phyloP scores from a whole-genome alignment of 2,329 filamentous ascomycete species.

The Lasiodiplodia theobromae region DNA sequence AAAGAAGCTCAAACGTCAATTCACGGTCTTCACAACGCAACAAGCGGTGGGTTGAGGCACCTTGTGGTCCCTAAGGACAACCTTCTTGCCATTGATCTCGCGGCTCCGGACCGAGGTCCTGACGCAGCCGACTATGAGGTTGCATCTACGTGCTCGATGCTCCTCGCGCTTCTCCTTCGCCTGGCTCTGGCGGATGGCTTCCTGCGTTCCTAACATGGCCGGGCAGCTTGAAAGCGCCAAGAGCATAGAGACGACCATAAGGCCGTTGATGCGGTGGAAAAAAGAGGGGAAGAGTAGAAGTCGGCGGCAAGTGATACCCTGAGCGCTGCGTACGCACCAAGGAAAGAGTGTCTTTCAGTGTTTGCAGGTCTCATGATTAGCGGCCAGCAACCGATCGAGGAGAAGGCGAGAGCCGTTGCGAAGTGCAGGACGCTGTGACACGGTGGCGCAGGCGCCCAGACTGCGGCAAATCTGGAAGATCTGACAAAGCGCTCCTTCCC shows the following conservation, averaged over 20 bases:
- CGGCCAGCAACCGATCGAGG: background rate
- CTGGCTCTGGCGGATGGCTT: constrained; percentile 60
- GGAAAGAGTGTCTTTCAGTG: constrained; percentile 1
- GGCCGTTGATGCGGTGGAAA: constrained; percentile 12
- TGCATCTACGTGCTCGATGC: constrained; percentile 58
- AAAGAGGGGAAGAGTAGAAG: constrained; percentile 1
- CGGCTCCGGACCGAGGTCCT: constrained; percentile 52
- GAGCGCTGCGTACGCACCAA: constrained; percentile 8
- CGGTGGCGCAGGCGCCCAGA: background rate
- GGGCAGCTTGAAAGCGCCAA: constrained; percentile 53
- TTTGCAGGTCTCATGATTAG: constrained; percentile 15
- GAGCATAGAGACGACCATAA: constrained; percentile 54
- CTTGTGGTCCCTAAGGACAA: constrained; percentile 53
- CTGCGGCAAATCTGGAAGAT: constrained; percentile 8
- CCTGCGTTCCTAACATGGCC: constrained; percentile 56
- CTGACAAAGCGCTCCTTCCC: background rate
- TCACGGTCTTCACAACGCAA: background rate
- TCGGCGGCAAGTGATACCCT: constrained; percentile 7
- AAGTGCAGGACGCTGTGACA: constrained; percentile 10
- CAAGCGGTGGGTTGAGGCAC: background rate
- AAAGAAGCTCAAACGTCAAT: background rate
- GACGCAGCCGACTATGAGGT: constrained; percentile 57
- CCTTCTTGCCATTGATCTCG: constrained; percentile 54
- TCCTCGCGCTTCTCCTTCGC: constrained; percentile 58
- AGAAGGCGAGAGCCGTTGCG: background rate